Conservation (phyloP, 768 basidiomycete genomes). For the Psilocybe tampanensis region DNA sequence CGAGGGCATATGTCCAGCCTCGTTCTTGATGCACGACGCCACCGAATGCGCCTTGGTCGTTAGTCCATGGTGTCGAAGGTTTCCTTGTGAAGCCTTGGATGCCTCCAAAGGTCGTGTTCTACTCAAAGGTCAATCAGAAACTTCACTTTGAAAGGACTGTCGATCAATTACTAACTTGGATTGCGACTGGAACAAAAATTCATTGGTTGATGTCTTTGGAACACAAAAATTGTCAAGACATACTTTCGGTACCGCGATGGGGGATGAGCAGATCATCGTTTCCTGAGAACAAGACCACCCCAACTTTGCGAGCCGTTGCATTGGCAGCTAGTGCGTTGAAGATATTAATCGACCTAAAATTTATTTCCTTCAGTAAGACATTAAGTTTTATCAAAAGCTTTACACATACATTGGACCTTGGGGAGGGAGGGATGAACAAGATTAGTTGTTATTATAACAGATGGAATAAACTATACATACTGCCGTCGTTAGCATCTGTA, state of each 20-base stretch:
- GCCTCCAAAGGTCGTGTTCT: slow-evolving; percentile 83
- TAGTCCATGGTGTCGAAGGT: slow-evolving; percentile 70
- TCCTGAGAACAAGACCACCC: slow-evolving; percentile 64
- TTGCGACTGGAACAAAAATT: slow-evolving; percentile 45
- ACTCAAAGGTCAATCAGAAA: background rate
- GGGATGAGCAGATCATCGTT: slow-evolving; percentile 71
- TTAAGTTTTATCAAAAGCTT: background rate
- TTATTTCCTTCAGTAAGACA: background rate
- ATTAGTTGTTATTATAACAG: background rate
- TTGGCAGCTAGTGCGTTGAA: slow-evolving; percentile 69
- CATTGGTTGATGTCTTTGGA: background rate
- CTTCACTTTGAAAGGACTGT: background rate
- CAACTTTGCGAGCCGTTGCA: slow-evolving; percentile 50
- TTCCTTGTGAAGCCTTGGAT: slow-evolving; percentile 72
- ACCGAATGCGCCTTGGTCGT: slow-evolving; percentile 58
- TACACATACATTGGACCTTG: slow-evolving; percentile 19
- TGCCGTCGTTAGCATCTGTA: slow-evolving; percentile 31
- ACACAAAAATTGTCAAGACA: slow-evolving; percentile 10
- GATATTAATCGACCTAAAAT: slow-evolving; percentile 61
- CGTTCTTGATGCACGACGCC: slow-evolving; percentile 79
- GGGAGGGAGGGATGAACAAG: background rate
- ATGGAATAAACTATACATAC: slow-evolving; percentile 25
- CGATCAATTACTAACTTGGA: slow-evolving; percentile 41
- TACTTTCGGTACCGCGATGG: slow-evolving; percentile 66
- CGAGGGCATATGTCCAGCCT: slow-evolving; percentile 57